phyloP scores from a whole-genome alignment of 257 asterid species.

The Rhazya stricta region DNA sequence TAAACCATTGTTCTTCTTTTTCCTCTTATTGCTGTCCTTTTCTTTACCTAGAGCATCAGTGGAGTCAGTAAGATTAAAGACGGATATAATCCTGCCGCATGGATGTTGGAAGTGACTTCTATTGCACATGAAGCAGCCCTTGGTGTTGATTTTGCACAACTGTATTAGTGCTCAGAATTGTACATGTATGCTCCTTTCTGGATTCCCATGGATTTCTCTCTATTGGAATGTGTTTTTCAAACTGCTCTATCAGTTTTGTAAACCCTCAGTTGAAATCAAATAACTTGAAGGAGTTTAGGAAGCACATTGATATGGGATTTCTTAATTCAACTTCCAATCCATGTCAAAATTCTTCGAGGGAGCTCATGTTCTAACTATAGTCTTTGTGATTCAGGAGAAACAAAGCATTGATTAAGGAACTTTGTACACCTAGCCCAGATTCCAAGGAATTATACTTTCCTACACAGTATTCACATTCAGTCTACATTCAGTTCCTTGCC shows the following conservation, averaged over 20 bases:
- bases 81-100: constrained; percentile 85
- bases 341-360: neutral
- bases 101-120: constrained; percentile 88
- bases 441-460: constrained; percentile 57
- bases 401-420: constrained; percentile 54
- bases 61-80: constrained; percentile 62
- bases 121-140: constrained; percentile 64
- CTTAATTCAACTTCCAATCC: neutral
- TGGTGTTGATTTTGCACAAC: constrained; percentile 64
- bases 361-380: neutral
- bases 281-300: neutral
- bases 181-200: constrained; percentile 35
- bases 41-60: constrained; percentile 40
- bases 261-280: neutral
- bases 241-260: neutral
- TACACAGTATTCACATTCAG: constrained; percentile 67
- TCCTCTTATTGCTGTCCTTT: neutral
- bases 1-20: neutral
- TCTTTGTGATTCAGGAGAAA: constrained; percentile 51
- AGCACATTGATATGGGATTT: neutral
- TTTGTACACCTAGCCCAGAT: constrained; percentile 59
- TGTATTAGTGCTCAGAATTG: constrained; percentile 54
- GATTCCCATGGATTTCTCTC: neutral
- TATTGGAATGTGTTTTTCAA: neutral
- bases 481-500: constrained; percentile 61